phyloP scores from a whole-genome alignment of 2,329 filamentous ascomycete species.

The Fonsecaea erecta region DNA sequence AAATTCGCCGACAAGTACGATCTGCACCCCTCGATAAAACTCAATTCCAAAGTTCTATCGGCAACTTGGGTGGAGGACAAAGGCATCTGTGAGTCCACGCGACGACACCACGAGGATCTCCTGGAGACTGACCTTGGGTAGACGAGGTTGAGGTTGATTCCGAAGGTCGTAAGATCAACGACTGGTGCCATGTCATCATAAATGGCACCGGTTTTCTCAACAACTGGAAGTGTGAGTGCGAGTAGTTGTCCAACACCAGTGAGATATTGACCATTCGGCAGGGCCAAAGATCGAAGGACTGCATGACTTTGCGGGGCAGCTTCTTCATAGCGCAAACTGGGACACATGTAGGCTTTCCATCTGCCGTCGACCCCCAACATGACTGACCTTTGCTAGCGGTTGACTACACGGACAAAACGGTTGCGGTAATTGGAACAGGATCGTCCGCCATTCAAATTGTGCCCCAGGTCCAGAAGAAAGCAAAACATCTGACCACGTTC shows the following conservation, averaged over 20 bases:
- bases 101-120: neutral
- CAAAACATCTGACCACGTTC: conserved; percentile 39
- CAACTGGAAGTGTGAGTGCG: conserved; percentile 45
- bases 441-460: conserved; percentile 63
- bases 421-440: conserved; percentile 69
- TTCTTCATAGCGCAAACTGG: conserved; percentile 46
- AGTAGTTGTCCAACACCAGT: neutral
- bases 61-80: conserved; percentile 16
- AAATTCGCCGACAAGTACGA: conserved; percentile 36
- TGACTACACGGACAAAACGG: conserved; percentile 60
- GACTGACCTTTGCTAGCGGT: conserved; percentile 40
- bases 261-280: neutral
- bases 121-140: neutral
- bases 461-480: conserved; percentile 30
- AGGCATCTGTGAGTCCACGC: conserved; percentile 13
- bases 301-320: conserved; percentile 51
- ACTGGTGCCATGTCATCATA: conserved; percentile 42
- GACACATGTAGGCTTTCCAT: conserved; percentile 9
- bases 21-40: conserved; percentile 6
- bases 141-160: conserved; percentile 13
- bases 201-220: conserved; percentile 48
- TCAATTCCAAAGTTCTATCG: conserved; percentile 14
- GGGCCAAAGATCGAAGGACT: conserved; percentile 54
- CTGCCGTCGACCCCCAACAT: neutral
- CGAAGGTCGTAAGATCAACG: conserved; percentile 31